phyloP scores from a whole-genome alignment of 768 basidiomycete genomes.

The Leccinum ochraceum region DNA sequence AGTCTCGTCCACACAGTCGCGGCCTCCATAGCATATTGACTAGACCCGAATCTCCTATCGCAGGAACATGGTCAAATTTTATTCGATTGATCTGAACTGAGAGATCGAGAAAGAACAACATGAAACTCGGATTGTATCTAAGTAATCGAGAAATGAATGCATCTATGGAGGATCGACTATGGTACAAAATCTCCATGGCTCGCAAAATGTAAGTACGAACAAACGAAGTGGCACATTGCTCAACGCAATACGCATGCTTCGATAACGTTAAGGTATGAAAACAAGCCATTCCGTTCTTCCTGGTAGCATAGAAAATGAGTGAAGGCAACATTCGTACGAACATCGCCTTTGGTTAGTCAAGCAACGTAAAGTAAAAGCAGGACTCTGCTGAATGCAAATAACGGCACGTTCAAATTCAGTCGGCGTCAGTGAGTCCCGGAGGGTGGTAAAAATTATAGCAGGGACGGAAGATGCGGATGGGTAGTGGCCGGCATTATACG shows the following conservation, averaged over 20 bases:
- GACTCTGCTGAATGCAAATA: slow-evolving; percentile 8
- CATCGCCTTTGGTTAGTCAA: slow-evolving; percentile 26
- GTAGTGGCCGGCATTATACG: background rate
- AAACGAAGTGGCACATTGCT: slow-evolving; percentile 13
- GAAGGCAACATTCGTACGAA: slow-evolving; percentile 23
- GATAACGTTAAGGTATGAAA: slow-evolving; percentile 29
- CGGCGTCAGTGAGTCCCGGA: background rate
- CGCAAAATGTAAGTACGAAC: slow-evolving; percentile 20
- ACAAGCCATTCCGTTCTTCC: slow-evolving; percentile 22
- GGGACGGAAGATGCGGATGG: slow-evolving; percentile 6
- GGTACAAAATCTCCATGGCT: background rate
- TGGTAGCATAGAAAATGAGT: slow-evolving; percentile 15
- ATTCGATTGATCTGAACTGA: background rate
- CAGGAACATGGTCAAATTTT: background rate
- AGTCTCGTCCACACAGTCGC: background rate
- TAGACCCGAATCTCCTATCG: no score
- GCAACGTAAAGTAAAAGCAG: slow-evolving; percentile 28
- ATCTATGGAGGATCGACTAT: background rate
- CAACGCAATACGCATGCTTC: slow-evolving; percentile 14
- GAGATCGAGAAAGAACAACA: background rate
- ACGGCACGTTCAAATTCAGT: slow-evolving; percentile 10
- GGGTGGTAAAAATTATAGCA: slow-evolving; percentile 26
- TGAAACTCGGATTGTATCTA: background rate
- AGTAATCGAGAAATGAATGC: background rate
- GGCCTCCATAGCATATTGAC: background rate